A percentile compares a stretch with the other conserved stretches of the same genome.
Evolutionary conservation across 1,139 yeast species (phyloP).

Genomic region (Saccharomyces hybrid): DNA sequence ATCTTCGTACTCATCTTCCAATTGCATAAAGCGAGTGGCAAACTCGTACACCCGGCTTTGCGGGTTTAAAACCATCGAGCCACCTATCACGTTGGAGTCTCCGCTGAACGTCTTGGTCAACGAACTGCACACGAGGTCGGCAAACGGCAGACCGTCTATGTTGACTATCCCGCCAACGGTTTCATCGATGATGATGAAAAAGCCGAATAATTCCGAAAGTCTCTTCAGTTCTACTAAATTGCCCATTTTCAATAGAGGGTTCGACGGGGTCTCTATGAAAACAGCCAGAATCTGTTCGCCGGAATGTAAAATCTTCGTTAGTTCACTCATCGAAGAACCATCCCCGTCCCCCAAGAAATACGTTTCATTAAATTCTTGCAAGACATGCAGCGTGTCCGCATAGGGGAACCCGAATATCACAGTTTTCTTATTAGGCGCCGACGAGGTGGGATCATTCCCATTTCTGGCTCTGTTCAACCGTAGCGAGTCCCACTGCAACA

Average conservation of each 20-base stretch:
- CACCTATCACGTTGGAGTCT: constrained; percentile 93
- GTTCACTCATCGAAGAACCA: constrained; percentile 54
- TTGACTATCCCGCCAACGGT: constrained; percentile 89
- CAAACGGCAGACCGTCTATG: constrained; percentile 69
- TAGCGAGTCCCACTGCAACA: constrained; percentile 37
- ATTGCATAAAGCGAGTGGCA: constrained; percentile 47
- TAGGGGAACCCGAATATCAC: constrained; percentile 95
- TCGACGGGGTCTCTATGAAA: constrained; percentile 90
- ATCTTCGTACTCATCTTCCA: constrained; percentile 50
- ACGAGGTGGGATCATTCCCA: constrained; percentile 12
- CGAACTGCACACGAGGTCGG: constrained; percentile 84
- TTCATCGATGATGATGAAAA: constrained; percentile 83
- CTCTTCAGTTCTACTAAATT: constrained; percentile 54
- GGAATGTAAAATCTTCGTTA: constrained; percentile 50
- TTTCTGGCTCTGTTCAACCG: constrained; percentile 25
- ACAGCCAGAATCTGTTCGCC: constrained; percentile 62
- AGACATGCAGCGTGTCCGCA: constrained; percentile 80
- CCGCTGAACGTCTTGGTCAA: constrained; percentile 91
- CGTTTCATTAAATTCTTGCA: constrained; percentile 83
- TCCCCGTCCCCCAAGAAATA: constrained; percentile 82
- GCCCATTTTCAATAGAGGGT: constrained; percentile 82
- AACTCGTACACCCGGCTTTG: constrained; percentile 43
- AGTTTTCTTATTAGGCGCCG: constrained; percentile 45
- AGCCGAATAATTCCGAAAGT: constrained; percentile 61
- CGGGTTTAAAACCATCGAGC: constrained; percentile 78